Conservation (phyloP, 2,329 filamentous ascomycete species). For the Trematosphaeria pertusa region DNA sequence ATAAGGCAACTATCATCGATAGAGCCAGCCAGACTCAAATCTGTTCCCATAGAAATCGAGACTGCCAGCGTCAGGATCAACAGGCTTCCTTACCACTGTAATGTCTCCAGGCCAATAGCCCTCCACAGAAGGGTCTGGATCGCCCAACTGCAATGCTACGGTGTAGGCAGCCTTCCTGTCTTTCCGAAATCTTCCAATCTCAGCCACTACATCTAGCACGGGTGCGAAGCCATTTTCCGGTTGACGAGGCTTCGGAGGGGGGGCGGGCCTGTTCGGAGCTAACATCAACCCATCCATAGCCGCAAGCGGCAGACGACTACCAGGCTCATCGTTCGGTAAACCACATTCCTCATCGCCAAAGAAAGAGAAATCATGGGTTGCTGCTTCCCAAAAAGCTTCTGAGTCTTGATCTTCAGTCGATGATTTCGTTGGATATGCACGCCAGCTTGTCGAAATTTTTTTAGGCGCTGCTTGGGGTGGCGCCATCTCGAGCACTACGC, state of each 20-base stretch:
- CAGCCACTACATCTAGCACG: conserved; percentile 58
- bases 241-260: conserved; percentile 11
- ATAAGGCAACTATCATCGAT: no score
- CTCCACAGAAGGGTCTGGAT: conserved; percentile 52
- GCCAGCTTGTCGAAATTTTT: conserved; percentile 53
- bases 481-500: conserved; percentile 62
- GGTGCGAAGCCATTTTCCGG: conserved; percentile 17
- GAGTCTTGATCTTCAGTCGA: conserved; percentile 66
- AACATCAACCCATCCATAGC: conserved; percentile 54
- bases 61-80: conserved; percentile 50
- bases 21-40: conserved; percentile 60
- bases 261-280: conserved; percentile 20
- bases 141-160: conserved; percentile 36
- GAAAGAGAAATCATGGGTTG: conserved; percentile 66
- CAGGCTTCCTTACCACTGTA: conserved; percentile 59
- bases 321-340: conserved; percentile 54
- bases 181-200: conserved; percentile 62
- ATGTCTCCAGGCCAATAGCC: conserved; percentile 68
- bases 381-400: conserved; percentile 66
- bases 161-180: conserved; percentile 60
- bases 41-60: conserved; percentile 61
- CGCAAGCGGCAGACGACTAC: conserved; percentile 53
- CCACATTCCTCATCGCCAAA: conserved; percentile 65
- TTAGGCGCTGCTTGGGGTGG: conserved; percentile 32
- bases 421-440: conserved; percentile 57